These are phyloP conservation scores for Didymosphaeria variabile DNA, from an alignment of 2,329 filamentous ascomycete genomes.

Conservation along the genomic window DNA sequence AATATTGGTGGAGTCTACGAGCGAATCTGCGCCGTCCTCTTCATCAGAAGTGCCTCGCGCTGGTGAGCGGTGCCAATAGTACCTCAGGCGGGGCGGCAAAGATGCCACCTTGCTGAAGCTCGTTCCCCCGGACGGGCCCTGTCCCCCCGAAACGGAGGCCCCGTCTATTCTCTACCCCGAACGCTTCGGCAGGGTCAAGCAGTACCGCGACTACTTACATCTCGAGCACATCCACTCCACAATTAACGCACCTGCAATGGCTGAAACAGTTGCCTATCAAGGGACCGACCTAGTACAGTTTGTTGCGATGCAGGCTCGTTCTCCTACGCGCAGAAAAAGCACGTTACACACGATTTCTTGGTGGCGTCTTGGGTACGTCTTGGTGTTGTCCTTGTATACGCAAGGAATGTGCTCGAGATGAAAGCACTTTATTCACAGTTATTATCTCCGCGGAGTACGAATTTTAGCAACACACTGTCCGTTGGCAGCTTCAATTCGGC, in stretches of 20 bases:
- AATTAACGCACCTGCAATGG: neutral
- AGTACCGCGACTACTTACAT: neutral
- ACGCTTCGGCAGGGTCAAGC: constrained; percentile 1
- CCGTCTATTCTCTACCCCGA: neutral
- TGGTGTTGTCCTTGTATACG: neutral
- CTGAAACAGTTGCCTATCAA: neutral
- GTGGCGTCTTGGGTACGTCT: neutral
- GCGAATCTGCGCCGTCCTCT: neutral
- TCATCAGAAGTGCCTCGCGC: constrained; percentile 8
- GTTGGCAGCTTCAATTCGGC: neutral
- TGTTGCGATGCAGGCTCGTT: neutral
- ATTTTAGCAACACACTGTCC: neutral
- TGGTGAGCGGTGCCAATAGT: constrained; percentile 2
- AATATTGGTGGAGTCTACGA: constrained; percentile 1
- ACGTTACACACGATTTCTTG: neutral
- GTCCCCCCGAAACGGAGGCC: constrained; percentile 9
- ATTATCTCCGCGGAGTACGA: neutral
- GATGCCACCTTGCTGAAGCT: constrained; percentile 25
- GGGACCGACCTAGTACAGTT: neutral
- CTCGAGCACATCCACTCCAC: neutral
- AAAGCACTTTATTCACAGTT: neutral
- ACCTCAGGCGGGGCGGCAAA: constrained; percentile 13
- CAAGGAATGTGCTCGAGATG: neutral
- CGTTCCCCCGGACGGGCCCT: constrained; percentile 15
- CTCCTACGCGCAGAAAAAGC: neutral